Percentiles rank a stretch among this genome's conserved stretches.
These are phyloP conservation scores for Diospyros lotus DNA, from an alignment of 148 eudicot species.

Conservation along the genomic window DNA sequence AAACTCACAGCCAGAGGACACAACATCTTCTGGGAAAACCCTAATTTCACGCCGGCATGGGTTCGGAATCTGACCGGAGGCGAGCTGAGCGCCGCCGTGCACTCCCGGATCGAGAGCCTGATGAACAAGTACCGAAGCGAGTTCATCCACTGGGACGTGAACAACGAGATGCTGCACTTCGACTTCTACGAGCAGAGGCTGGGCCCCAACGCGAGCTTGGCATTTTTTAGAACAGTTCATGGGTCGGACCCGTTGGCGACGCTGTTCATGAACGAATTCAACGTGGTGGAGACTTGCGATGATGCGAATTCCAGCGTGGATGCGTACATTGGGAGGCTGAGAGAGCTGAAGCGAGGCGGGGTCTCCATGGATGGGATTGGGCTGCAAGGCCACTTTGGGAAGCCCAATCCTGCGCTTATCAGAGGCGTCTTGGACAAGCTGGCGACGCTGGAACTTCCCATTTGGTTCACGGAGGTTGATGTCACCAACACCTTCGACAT, in stretches of 20 bases:
- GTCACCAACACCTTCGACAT: slow-evolving; percentile 26
- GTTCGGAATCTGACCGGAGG: slow-evolving; percentile 36
- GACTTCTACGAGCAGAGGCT: slow-evolving; percentile 61
- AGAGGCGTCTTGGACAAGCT: slow-evolving; percentile 53
- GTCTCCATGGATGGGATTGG: slow-evolving; percentile 62
- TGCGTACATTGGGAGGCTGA: slow-evolving; percentile 38
- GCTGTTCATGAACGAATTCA: slow-evolving; percentile 66
- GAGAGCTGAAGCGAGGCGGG: slow-evolving; percentile 40
- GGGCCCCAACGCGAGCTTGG: slow-evolving; percentile 52
- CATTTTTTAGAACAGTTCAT: slow-evolving; percentile 48
- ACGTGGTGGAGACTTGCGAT: slow-evolving; percentile 68
- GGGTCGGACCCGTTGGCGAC: slow-evolving; percentile 55
- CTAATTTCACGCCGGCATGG: slow-evolving; percentile 52
- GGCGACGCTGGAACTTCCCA: slow-evolving; percentile 48
- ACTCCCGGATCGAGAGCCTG: slow-evolving; percentile 45
- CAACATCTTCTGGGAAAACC: slow-evolving; percentile 84
- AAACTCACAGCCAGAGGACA: slow-evolving; percentile 62
- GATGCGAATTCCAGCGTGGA: slow-evolving; percentile 60
- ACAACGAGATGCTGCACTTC: slow-evolving; percentile 68
- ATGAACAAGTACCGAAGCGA: slow-evolving; percentile 48
- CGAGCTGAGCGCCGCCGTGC: slow-evolving; percentile 38
- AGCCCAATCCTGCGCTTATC: slow-evolving; percentile 50
- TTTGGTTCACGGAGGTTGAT: slow-evolving; percentile 80
- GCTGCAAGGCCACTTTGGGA: slow-evolving; percentile 49
- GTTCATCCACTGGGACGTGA: slow-evolving; percentile 83